Conservation (phyloP, 805 yeast species). For the Yamadazyma kitorensis region DNA sequence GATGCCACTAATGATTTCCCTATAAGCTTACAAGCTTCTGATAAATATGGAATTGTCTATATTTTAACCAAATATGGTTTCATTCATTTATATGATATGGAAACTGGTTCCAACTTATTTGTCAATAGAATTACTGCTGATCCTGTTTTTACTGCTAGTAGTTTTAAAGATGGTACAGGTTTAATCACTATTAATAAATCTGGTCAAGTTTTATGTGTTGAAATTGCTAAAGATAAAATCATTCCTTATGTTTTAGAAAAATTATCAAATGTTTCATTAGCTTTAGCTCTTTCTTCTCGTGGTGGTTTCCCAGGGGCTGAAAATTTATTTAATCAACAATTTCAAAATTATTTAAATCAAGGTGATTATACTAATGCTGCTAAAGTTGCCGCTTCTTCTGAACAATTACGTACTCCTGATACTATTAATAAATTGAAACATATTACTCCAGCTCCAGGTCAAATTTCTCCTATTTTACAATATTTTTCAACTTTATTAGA, state of each 20-base stretch:
- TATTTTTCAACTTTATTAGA: conserved; percentile 90
- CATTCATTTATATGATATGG: conserved; percentile 92
- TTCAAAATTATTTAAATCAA: conserved; percentile 74
- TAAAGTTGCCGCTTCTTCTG: conserved; percentile 93
- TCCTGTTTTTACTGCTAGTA: conserved; percentile 86
- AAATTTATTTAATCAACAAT: conserved; percentile 84
- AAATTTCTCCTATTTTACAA: conserved; percentile 89
- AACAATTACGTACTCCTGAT: conserved; percentile 88
- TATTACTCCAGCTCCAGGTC: conserved; percentile 90
- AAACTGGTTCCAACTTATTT: conserved; percentile 86
- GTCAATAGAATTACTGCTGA: conserved; percentile 96
- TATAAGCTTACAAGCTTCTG: conserved; percentile 81
- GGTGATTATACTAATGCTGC: conserved; percentile 94
- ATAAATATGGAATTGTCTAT: conserved; percentile 82
- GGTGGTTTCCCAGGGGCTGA: conserved; percentile 99
- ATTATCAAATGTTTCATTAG: conserved; percentile 81
- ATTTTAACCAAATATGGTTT: conserved; percentile 94
- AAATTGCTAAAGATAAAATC: conserved; percentile 77
- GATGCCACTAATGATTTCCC: conserved; percentile 98
- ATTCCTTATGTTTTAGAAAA: conserved; percentile 87
- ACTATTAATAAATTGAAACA: conserved; percentile 91
- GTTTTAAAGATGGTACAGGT: conserved; percentile 73
- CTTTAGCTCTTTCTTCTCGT: conserved; percentile 84
- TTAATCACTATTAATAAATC: conserved; percentile 89
- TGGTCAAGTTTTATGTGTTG: conserved; percentile 94